Evolutionary conservation across 345 rosid genomes (phyloP), one percentile per base, ranked within the genome.

Genomic region (Corchorus capsularis): DNA sequence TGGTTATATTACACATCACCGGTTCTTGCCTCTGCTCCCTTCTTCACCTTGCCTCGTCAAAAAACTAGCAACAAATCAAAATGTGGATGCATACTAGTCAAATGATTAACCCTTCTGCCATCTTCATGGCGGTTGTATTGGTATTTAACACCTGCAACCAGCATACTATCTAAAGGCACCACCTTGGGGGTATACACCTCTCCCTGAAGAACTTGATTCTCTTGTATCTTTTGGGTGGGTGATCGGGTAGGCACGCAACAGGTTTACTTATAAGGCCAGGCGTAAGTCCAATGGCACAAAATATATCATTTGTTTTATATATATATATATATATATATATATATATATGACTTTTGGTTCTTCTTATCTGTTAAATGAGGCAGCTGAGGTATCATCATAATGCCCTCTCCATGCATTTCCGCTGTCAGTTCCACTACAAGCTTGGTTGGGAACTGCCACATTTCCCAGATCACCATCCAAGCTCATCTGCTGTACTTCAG

Each of bases 401-500:
- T 89, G 96, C 71, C 87, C 88, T 80, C 92, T 89, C 99, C 98
- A 95, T 19, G 90, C 97, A 60, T 90, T 93, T 49, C 94, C 98
- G 14, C 96, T 89, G 81, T 93, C 94, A 45, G 91, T 90, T 34
- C 92, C 97, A 56, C 99, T 93, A 77, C 94, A 91, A 20, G 93
- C 94, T 85, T 90, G 98, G 79, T 90, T 90, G 19, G 88, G 87
- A 65, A 85, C 85, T 8, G 94, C 89, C 17, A 90, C 81, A 62
- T 86, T 83, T 50, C 95, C 96, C 47, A 94, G 92, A 78, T 90
- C 90, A 47, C 98, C 99, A 63, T 95, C 98, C 85, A 93, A 83
- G 81, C 99, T 93, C 96, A 95, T 92, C 73, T 93, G 97, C 80
- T 93, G 96, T 15, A 93, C 99, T 83, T 95, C 96, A 37, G 83